Conservation (phyloP, 2,329 filamentous ascomycete genomes). For the Fusarium camptoceras region DNA sequence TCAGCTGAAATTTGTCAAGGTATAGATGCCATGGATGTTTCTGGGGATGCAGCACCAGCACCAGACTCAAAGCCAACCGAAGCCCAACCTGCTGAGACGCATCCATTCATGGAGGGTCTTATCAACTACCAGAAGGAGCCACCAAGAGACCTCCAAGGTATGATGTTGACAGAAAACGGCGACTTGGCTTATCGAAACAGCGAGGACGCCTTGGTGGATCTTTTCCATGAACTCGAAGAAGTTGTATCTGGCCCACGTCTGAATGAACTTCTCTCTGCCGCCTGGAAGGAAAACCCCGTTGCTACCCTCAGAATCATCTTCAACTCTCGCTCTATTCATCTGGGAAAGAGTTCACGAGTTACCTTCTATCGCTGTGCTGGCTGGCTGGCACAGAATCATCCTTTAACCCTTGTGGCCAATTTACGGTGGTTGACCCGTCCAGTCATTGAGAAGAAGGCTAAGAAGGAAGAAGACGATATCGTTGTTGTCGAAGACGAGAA, state of each 20-base stretch:
- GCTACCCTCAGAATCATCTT: constrained; percentile 69
- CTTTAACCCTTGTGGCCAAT: constrained; percentile 64
- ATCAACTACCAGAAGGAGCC: constrained; percentile 32
- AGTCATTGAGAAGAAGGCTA: constrained; percentile 65
- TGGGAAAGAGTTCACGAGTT: constrained; percentile 64
- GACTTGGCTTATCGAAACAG: constrained; percentile 63
- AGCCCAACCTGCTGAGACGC: not conserved
- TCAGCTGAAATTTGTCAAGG: constrained; percentile 41
- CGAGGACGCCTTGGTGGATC: constrained; percentile 60
- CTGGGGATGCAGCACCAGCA: not conserved
- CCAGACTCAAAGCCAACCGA: constrained; percentile 2
- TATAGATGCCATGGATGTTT: constrained; percentile 27
- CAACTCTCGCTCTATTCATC: constrained; percentile 70
- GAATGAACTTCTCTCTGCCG: constrained; percentile 55
- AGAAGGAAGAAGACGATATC: constrained; percentile 52
- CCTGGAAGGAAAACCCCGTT: constrained; percentile 62
- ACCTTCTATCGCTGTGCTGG: constrained; percentile 65
- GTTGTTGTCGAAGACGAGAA: constrained; percentile 50
- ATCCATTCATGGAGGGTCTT: constrained; percentile 54
- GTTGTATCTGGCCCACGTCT: constrained; percentile 53
- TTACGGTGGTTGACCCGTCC: constrained; percentile 67
- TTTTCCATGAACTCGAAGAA: constrained; percentile 65
- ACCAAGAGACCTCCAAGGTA: constrained; percentile 51
- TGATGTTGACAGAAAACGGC: constrained; percentile 64
- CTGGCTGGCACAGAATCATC: constrained; percentile 67